These are phyloP conservation scores for Teratosphaeria nubilosa DNA, from an alignment of 2,329 filamentous ascomycete species.

Conservation along the genomic window DNA sequence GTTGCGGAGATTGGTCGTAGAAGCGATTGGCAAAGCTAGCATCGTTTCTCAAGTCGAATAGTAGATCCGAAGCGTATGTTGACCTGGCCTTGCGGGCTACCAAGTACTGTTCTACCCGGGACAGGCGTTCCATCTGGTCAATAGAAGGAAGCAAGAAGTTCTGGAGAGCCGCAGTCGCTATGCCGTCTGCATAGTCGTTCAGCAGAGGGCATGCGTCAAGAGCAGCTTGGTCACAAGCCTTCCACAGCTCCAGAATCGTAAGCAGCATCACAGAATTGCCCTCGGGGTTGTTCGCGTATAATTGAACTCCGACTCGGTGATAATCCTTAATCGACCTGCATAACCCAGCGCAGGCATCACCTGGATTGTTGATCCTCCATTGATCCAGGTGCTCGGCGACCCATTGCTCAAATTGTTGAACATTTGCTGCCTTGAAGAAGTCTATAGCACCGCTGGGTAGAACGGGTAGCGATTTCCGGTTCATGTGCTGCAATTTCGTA, in stretches of 20 bases:
- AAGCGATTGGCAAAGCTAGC: constrained; percentile 37
- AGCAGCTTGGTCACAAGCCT: constrained; percentile 43
- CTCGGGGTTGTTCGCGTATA: constrained; percentile 38
- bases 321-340: constrained; percentile 9
- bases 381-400: constrained; percentile 6
- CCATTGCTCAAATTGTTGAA: constrained; percentile 13
- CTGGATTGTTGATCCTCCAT: constrained; percentile 6
- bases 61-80: constrained; percentile 32
- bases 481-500: constrained; percentile 1
- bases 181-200: constrained; percentile 40
- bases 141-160: constrained; percentile 41
- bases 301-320: constrained; percentile 12
- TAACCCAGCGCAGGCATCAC: constrained; percentile 5
- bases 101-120: constrained; percentile 42
- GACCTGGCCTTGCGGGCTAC: constrained; percentile 23
- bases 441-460: constrained; percentile 1
- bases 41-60: constrained; percentile 30
- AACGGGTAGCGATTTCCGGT: constrained; percentile 4
- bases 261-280: constrained; percentile 46
- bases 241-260: constrained; percentile 48
- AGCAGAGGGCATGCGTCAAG: constrained; percentile 39
- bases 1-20: constrained; percentile 25
- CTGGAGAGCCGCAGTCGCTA: constrained; percentile 43
- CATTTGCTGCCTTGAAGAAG: constrained; percentile 6
- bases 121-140: constrained; percentile 42